Evolutionary conservation across 164 flowering plant species (phyloP).

Genomic region (Sextonia rubra): DNA sequence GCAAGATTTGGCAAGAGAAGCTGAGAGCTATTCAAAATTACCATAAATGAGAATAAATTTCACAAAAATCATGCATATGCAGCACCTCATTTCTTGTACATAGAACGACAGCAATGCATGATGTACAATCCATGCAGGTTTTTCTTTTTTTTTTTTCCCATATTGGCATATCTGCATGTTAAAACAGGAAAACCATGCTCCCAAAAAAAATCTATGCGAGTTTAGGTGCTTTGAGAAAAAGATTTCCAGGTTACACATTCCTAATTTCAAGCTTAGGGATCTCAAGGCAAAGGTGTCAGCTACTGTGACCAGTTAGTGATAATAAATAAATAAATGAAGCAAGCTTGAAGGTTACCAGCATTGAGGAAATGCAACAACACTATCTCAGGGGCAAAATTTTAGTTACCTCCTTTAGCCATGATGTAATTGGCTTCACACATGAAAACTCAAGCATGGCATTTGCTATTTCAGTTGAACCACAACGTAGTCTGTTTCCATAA

Average conservation of each 20-base stretch:
- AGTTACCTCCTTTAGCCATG: conserved; percentile 72
- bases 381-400: not conserved
- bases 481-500: conserved; percentile 85
- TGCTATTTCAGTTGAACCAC: conserved; percentile 81
- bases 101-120: not conserved
- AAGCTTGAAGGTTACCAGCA: not conserved
- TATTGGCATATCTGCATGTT: not conserved
- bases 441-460: conserved; percentile 57
- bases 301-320: too few species aligned
- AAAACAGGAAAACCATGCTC: not conserved
- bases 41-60: not conserved
- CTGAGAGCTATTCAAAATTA: not conserved
- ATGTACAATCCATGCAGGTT: not conserved
- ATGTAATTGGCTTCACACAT: conserved; percentile 24
- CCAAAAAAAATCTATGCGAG: not conserved
- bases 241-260: too few species aligned
- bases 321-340: too few species aligned
- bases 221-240: not conserved
- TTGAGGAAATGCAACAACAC: not conserved
- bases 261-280: too few species aligned
- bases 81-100: not conserved
- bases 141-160: not conserved
- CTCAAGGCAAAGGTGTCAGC: too few species aligned
- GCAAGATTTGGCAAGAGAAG: conserved; percentile 15
- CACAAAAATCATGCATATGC: not conserved